phyloP scores from a whole-genome alignment of 768 basidiomycete genomes.

The Leccinum obscurum region DNA sequence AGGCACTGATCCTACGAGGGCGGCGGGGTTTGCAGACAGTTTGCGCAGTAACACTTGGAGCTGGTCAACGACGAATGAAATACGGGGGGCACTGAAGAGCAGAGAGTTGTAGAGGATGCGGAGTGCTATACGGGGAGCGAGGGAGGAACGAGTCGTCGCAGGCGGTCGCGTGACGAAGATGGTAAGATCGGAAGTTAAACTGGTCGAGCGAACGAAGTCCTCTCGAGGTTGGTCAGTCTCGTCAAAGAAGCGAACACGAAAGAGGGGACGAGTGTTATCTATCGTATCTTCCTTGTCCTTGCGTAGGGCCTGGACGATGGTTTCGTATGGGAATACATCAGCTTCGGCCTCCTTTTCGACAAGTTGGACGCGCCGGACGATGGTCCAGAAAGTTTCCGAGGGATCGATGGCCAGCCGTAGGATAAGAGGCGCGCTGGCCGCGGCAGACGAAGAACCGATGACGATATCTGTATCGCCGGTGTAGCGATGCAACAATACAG shows the following conservation, averaged over 20 bases:
- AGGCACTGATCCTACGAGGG: constrained; percentile 76
- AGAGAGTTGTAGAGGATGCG: constrained; percentile 93
- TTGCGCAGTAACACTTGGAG: constrained; percentile 76
- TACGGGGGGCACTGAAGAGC: constrained; percentile 79
- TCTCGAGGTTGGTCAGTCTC: constrained; percentile 76
- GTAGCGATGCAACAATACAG: constrained; percentile 87
- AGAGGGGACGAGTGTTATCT: constrained; percentile 60
- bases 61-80: constrained; percentile 80
- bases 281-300: constrained; percentile 61
- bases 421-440: constrained; percentile 75
- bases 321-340: constrained; percentile 81
- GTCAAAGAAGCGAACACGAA: constrained; percentile 96
- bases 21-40: constrained; percentile 64
- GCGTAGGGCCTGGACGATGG: constrained; percentile 65
- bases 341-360: constrained; percentile 80
- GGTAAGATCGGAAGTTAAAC: constrained; percentile 88
- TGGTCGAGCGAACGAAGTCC: constrained; percentile 76
- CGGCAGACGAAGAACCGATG: constrained; percentile 83
- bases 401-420: constrained; percentile 83
- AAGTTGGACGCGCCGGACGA: constrained; percentile 83
- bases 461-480: constrained; percentile 94
- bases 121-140: constrained; percentile 75
- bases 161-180: constrained; percentile 81
- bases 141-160: constrained; percentile 61
- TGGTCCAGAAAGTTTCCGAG: constrained; percentile 83